These are phyloP conservation scores for Batkoa obscura DNA, from an alignment of 371 early-diverging fungal genomes.

Conservation along the genomic window DNA sequence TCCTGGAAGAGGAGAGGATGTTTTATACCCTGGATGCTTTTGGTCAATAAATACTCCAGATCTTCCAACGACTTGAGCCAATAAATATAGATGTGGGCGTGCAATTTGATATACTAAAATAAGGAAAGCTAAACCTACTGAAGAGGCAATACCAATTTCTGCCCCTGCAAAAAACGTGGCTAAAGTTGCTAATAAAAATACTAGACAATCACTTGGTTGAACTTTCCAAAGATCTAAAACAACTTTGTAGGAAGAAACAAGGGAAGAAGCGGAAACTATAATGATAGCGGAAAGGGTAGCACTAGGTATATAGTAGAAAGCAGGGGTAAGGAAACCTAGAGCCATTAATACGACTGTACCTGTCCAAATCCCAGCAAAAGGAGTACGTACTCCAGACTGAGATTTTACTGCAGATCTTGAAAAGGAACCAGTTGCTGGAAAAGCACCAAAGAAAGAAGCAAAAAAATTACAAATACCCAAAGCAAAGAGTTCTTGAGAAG, in stretches of 20 bases:
- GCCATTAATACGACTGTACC: slow-evolving; percentile 49
- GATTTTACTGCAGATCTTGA: slow-evolving; percentile 67
- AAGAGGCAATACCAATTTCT: slow-evolving; percentile 41
- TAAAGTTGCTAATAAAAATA: slow-evolving; percentile 24
- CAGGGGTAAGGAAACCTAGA: slow-evolving; percentile 52
- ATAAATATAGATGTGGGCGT: slow-evolving; percentile 28
- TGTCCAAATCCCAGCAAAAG: slow-evolving; percentile 54
- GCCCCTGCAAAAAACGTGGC: slow-evolving; percentile 44
- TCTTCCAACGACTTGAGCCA: slow-evolving; percentile 12
- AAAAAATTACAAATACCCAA: slow-evolving; percentile 60
- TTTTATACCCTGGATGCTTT: slow-evolving; percentile 1
- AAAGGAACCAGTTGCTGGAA: slow-evolving; percentile 71
- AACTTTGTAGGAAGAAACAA: slow-evolving; percentile 7
- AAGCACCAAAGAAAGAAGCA: slow-evolving; percentile 62
- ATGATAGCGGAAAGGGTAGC: slow-evolving; percentile 59
- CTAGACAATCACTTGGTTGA: slow-evolving; percentile 25
- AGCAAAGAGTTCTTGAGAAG: slow-evolving; percentile 70
- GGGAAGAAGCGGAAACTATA: slow-evolving; percentile 33
- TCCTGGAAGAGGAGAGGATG: slow-evolving; percentile 22
- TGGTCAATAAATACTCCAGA: slow-evolving; percentile 10
- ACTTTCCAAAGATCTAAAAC: slow-evolving; percentile 14
- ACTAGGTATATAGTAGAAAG: slow-evolving; percentile 65
- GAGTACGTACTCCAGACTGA: slow-evolving; percentile 56
- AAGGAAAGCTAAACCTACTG: slow-evolving; percentile 33
- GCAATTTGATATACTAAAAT: slow-evolving; percentile 46